These are phyloP conservation scores for Nannochloropsis oceanica DNA, from an alignment of 108 stramenopile genomes.

Conservation along the genomic window DNA sequence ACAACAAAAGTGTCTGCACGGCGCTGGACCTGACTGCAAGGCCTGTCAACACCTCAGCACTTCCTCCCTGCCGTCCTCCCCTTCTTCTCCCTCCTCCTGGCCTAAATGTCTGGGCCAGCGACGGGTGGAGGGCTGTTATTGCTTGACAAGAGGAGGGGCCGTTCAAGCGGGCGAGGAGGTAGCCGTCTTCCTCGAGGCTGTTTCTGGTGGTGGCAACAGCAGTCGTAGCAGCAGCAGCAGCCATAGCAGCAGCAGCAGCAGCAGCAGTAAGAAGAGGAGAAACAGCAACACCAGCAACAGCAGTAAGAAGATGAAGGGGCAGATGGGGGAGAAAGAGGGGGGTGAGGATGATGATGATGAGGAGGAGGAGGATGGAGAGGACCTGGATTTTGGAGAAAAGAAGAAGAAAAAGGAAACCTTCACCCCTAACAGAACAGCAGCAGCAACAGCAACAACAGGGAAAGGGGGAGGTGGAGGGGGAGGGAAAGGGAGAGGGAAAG, in stretches of 20 bases:
- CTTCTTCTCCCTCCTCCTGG: not conserved
- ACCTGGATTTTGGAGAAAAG: not conserved
- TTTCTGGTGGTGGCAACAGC: not conserved
- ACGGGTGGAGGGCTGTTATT: not conserved
- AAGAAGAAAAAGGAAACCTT: not conserved
- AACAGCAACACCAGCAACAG: not conserved
- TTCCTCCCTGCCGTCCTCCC: not conserved
- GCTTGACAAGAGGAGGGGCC: not conserved
- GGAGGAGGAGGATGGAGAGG: not conserved
- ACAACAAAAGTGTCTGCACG: not conserved
- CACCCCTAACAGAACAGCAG: not conserved
- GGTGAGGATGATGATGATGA: not conserved
- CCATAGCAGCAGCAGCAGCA: not conserved
- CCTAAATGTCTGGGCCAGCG: not conserved
- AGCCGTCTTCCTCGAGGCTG: not conserved
- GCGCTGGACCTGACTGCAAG: not conserved
- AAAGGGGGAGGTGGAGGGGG: not conserved
- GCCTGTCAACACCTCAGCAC: not conserved
- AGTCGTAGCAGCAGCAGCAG: not conserved
- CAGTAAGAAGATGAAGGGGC: not conserved
- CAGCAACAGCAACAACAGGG: not conserved
- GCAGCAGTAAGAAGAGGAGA: not conserved
- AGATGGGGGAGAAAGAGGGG: not conserved
- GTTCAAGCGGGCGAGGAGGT: not conserved
- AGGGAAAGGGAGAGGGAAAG: not conserved